A percentile compares a stretch with the other conserved stretches of the same genome.
These are phyloP conservation scores for Acidomyces sp. DNA, from an alignment of 495 filamentous ascomycete species.

Conservation along the genomic window DNA sequence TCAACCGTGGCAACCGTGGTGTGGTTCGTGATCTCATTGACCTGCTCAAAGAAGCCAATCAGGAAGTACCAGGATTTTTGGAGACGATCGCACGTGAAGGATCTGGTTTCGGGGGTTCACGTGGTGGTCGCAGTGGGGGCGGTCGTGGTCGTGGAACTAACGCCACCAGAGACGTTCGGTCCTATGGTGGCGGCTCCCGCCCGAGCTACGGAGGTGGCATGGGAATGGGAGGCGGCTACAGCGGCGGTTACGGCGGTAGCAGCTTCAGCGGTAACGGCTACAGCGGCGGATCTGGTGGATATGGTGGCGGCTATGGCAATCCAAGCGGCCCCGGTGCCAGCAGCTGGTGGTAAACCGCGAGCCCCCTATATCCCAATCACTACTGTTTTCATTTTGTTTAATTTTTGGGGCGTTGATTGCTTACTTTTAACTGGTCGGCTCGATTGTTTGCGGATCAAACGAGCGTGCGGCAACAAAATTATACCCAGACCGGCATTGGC, in stretches of 20 bases:
- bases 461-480: slow-evolving; percentile 16
- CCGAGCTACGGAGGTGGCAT: slow-evolving; percentile 36
- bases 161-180: slow-evolving; percentile 84
- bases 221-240: slow-evolving; percentile 38
- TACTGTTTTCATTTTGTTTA: slow-evolving; percentile 4
- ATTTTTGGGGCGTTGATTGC: slow-evolving; percentile 8
- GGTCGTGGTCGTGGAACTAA: slow-evolving; percentile 50
- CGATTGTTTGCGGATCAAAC: slow-evolving; percentile 10
- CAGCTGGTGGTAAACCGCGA: slow-evolving; percentile 78
- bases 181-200: slow-evolving; percentile 44
- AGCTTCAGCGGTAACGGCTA: slow-evolving; percentile 36
- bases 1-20: slow-evolving; percentile 98
- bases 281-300: slow-evolving; percentile 28
- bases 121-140: slow-evolving; percentile 58
- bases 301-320: slow-evolving; percentile 48
- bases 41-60: slow-evolving; percentile 92
- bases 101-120: slow-evolving; percentile 50
- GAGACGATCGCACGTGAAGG: slow-evolving; percentile 94
- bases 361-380: not conserved
- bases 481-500: slow-evolving; percentile 18
- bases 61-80: slow-evolving; percentile 85
- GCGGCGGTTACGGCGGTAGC: slow-evolving; percentile 36
- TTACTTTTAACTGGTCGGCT: slow-evolving; percentile 10
- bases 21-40: slow-evolving; percentile 92
- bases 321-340: slow-evolving; percentile 70